phyloP scores from a whole-genome alignment of 148 eudicot genomes.

The Mesembryanthemum crystallinum region DNA sequence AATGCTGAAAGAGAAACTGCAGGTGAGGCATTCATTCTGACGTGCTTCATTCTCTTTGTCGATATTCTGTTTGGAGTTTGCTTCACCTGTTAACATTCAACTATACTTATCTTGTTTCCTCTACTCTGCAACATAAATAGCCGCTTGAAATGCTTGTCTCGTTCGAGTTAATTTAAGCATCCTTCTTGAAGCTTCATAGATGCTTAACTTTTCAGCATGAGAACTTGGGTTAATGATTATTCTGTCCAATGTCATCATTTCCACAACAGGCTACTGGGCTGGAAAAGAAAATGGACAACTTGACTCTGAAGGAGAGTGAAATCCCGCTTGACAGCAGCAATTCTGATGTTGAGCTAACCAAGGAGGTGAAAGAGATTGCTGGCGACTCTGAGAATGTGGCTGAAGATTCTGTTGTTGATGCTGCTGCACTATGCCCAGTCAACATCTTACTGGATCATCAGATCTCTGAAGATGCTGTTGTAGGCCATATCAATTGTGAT shows the following conservation, averaged over 20 bases:
- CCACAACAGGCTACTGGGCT: slow-evolving; percentile 10
- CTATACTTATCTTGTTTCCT: too few relatives aligned
- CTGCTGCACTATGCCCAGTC: slow-evolving; percentile 13
- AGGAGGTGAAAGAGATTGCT: slow-evolving; percentile 8
- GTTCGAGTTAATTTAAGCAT: not conserved
- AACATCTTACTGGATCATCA: slow-evolving; percentile 14
- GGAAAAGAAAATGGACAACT: slow-evolving; percentile 18
- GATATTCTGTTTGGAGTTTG: too few relatives aligned
- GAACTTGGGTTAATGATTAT: not conserved
- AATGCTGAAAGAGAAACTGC: slow-evolving; percentile 24
- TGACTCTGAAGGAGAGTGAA: slow-evolving; percentile 25
- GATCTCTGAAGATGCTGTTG: slow-evolving; percentile 16
- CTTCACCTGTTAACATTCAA: too few relatives aligned
- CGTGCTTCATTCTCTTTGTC: not conserved
- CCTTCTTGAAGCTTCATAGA: not conserved
- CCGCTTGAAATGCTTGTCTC: not conserved
- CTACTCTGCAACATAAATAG: too few relatives aligned
- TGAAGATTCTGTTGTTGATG: not conserved
- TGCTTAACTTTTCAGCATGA: not conserved
- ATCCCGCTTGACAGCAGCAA: slow-evolving; percentile 4
- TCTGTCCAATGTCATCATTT: not conserved
- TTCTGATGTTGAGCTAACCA: not conserved
- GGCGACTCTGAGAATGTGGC: not conserved
- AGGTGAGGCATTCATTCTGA: slow-evolving; percentile 8
- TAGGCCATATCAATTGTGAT: slow-evolving; percentile 14